phyloP scores from a whole-genome alignment of 768 basidiomycete species.

The Podaxis carcinomalis region DNA sequence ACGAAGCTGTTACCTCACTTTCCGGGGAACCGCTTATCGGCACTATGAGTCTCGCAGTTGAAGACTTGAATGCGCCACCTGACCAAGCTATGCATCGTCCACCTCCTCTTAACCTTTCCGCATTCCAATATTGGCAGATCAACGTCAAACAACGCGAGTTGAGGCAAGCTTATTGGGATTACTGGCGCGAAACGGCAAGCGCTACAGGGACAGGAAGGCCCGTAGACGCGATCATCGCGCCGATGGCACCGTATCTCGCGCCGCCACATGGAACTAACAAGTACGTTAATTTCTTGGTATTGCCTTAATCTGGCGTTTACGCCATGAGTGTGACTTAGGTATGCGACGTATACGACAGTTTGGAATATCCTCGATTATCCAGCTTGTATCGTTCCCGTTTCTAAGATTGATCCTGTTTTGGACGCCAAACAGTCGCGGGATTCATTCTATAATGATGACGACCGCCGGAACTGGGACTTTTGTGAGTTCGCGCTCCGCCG shows the following conservation, averaged over 20 bases:
- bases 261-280: slow-evolving; percentile 57
- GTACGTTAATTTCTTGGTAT: slow-evolving; percentile 25
- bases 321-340: slow-evolving; percentile 24
- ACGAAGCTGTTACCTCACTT: slow-evolving; percentile 25
- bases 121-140: slow-evolving; percentile 66
- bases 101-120: slow-evolving; percentile 28
- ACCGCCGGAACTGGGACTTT: slow-evolving; percentile 44
- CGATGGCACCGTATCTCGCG: slow-evolving; percentile 56
- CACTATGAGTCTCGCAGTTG: slow-evolving; percentile 37
- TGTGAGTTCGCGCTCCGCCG: slow-evolving; percentile 39
- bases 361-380: slow-evolving; percentile 72
- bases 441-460: slow-evolving; percentile 42
- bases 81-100: slow-evolving; percentile 22
- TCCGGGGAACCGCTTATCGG: slow-evolving; percentile 53
- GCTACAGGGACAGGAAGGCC: slow-evolving; percentile 66
- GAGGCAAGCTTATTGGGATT: slow-evolving; percentile 53
- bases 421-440: slow-evolving; percentile 45
- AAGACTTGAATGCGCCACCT: slow-evolving; percentile 11
- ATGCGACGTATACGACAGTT: slow-evolving; percentile 50
- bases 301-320: slow-evolving; percentile 1
- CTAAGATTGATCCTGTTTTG: slow-evolving; percentile 47
- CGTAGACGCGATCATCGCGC: slow-evolving; percentile 71
- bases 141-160: slow-evolving; percentile 48
- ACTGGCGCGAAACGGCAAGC: slow-evolving; percentile 52
- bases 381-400: slow-evolving; percentile 59